Conservation (phyloP, 1,284 basidiomycete species). For the Sporisorium scitamineum region DNA sequence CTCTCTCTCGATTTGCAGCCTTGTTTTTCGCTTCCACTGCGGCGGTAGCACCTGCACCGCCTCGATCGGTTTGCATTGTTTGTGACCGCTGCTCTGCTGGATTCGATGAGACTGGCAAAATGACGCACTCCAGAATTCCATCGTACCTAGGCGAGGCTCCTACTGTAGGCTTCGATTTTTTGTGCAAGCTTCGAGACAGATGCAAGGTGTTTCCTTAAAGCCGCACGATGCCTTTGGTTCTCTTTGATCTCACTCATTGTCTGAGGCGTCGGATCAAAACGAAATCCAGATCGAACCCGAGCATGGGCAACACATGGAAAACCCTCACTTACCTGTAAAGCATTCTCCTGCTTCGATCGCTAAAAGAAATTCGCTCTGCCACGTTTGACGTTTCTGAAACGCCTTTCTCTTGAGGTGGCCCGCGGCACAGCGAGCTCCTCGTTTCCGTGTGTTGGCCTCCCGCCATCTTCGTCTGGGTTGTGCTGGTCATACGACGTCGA, state of each 20-base stretch:
- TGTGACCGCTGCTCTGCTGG: not conserved
- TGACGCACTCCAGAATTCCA: not conserved
- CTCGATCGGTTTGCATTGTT: not conserved
- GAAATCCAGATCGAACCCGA: not conserved
- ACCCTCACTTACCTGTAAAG: not conserved
- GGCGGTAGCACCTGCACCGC: not conserved
- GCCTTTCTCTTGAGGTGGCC: not conserved
- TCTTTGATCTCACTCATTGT: too few species aligned
- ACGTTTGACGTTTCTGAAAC: not conserved
- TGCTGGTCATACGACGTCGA: too few species aligned
- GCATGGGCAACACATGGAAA: not conserved
- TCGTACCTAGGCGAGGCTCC: slow-evolving; percentile 1
- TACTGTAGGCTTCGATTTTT: not conserved
- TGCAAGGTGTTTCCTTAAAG: too few species aligned
- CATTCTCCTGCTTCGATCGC: slow-evolving; percentile 2
- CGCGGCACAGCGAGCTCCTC: not conserved
- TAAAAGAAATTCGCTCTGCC: not conserved
- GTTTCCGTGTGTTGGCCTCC: not conserved
- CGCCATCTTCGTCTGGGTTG: not conserved
- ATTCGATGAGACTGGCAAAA: not conserved
- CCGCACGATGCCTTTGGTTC: not conserved
- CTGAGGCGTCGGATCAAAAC: not conserved
- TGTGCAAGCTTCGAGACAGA: too few species aligned
- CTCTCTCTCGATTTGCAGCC: not conserved
- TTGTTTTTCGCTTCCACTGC: not conserved